Conservation (phyloP, 2,329 filamentous ascomycete genomes). For the Diaporthe amygdali region DNA sequence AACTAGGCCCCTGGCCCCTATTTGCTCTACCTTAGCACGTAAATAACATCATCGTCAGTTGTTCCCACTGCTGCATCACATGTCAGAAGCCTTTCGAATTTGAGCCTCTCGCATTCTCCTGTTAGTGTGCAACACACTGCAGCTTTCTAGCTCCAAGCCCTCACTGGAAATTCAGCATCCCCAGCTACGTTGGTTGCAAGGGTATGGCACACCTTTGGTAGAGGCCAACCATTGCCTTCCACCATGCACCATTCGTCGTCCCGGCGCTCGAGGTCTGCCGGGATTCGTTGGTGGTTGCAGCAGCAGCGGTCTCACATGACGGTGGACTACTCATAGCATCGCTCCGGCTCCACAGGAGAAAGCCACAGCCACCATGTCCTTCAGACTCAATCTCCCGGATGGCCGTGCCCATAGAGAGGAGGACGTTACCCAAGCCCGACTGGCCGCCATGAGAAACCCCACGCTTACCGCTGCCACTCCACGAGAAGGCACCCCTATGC, state of each 20-base stretch:
- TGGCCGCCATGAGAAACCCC: conserved; percentile 35
- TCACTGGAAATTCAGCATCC: background rate
- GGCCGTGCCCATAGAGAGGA: conserved; percentile 42
- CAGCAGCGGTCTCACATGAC: conserved; percentile 14
- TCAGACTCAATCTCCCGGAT: conserved; percentile 41
- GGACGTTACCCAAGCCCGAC: conserved; percentile 40
- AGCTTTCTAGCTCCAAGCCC: background rate
- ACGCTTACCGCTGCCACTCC: conserved; percentile 28
- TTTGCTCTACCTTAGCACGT: background rate
- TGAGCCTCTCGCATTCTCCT: background rate
- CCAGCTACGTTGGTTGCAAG: background rate
- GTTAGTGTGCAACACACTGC: background rate
- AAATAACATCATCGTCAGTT: background rate
- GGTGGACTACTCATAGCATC: conserved; percentile 10
- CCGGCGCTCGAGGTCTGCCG: conserved; percentile 17
- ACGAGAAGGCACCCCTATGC: conserved; percentile 23
- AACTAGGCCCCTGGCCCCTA: conserved; percentile 1
- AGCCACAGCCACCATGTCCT: conserved; percentile 41
- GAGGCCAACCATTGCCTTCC: background rate
- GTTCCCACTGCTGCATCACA: background rate
- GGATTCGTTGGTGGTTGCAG: conserved; percentile 18
- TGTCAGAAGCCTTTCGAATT: background rate
- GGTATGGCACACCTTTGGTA: background rate
- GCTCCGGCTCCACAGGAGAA: background rate
- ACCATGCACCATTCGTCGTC: conserved; percentile 22